Conservation (phyloP, 768 basidiomycete genomes). For the Trichaptum fuscoviolaceum region DNA sequence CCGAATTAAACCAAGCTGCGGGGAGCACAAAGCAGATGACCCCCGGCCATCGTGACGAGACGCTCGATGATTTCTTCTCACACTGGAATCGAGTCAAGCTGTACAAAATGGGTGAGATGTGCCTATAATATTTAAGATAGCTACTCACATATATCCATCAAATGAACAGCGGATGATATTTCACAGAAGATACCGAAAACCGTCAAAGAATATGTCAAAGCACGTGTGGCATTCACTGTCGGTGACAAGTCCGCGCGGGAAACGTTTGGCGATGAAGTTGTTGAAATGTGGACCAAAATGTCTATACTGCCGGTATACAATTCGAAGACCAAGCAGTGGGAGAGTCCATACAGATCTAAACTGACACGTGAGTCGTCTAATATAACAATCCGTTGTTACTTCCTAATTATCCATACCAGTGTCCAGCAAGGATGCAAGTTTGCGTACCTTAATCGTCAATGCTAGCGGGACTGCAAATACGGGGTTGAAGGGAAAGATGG, state of each 20-base stretch:
- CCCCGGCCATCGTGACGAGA: constrained; percentile 13
- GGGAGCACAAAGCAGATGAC: constrained; percentile 17
- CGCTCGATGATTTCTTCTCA: constrained; percentile 16
- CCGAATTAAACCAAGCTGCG: constrained; percentile 14
- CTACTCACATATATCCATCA: not conserved
- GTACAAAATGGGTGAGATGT: not conserved
- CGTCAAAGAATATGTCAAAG: not conserved
- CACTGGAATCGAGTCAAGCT: constrained; percentile 9
- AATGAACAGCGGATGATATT: not conserved
- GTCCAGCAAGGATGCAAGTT: not conserved
- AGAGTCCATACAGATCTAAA: not conserved
- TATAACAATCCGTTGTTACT: not conserved
- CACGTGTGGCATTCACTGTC: not conserved
- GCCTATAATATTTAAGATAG: not conserved
- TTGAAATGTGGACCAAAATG: not conserved
- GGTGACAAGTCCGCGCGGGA: not conserved
- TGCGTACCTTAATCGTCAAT: not conserved
- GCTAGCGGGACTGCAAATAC: not conserved
- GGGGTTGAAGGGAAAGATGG: not conserved
- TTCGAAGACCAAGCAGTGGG: not conserved
- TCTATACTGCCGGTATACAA: not conserved
- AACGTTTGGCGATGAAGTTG: not conserved
- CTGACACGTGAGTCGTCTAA: not conserved
- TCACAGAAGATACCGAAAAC: not conserved
- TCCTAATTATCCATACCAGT: not conserved